Evolutionary conservation across 169 alveolate genomes (phyloP).

Genomic region (Plasmodium vivax): DNA sequence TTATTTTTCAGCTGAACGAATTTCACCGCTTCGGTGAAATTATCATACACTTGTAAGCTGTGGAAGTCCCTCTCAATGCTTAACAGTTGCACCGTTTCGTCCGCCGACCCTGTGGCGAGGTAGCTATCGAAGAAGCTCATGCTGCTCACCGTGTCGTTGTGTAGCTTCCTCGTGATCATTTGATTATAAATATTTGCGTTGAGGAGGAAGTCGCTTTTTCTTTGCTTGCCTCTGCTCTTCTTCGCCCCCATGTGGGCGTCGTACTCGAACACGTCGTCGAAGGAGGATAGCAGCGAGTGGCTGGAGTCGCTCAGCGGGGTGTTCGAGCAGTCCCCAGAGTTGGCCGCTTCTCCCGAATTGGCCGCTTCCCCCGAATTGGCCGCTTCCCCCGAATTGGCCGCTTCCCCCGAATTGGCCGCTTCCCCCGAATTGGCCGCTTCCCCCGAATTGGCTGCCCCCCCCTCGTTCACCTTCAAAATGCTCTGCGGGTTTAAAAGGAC

Average conservation of each 20-base stretch:
- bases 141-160: conserved; percentile 79
- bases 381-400: neutral
- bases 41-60: conserved; percentile 52
- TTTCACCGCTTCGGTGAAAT: conserved; percentile 7
- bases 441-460: neutral
- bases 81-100: conserved; percentile 80
- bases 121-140: conserved; percentile 68
- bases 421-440: no score
- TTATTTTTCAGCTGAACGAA: conserved; percentile 32
- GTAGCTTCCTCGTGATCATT: conserved; percentile 56
- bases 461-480: conserved; percentile 14
- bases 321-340: neutral
- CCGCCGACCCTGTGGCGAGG: conserved; percentile 79
- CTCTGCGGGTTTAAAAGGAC: conserved; percentile 15
- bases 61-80: conserved; percentile 74
- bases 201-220: neutral
- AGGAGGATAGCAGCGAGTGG: conserved; percentile 22
- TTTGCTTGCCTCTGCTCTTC: neutral
- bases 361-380: neutral
- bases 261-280: conserved; percentile 36
- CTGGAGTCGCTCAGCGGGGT: neutral
- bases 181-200: conserved; percentile 5
- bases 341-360: neutral
- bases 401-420: neutral
- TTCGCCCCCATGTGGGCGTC: neutral